Percentiles rank a stretch among this genome's conserved stretches.
These are phyloP conservation scores for Trichoderma hamatum DNA, from an alignment of 2,329 filamentous ascomycete genomes.

Conservation along the genomic window DNA sequence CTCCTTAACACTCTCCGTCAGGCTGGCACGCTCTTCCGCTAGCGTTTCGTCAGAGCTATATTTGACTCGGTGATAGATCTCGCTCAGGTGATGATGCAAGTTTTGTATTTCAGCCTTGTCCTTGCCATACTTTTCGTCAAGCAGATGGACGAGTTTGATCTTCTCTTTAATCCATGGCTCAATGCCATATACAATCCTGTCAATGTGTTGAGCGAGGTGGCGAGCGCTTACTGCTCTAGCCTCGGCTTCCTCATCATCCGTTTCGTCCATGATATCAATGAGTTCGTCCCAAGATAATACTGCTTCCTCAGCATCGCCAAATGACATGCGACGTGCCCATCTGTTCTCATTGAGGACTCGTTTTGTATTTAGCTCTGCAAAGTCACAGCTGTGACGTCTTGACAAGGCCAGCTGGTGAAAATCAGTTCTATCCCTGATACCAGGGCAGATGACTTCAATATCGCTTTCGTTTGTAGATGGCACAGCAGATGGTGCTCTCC, in stretches of 20 bases:
- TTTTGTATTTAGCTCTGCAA: constrained; percentile 37
- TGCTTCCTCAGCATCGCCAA: constrained; percentile 75
- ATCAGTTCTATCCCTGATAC: constrained; percentile 38
- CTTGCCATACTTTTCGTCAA: constrained; percentile 64
- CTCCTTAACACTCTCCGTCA: constrained; percentile 74
- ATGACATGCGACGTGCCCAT: constrained; percentile 74
- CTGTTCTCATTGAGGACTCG: constrained; percentile 56
- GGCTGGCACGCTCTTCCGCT: constrained; percentile 65
- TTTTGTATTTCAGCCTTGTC: constrained; percentile 68
- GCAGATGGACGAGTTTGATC: constrained; percentile 56
- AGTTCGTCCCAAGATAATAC: constrained; percentile 67
- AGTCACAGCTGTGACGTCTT: constrained; percentile 63
- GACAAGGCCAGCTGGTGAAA: constrained; percentile 55
- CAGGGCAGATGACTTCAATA: constrained; percentile 10
- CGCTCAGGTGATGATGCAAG: constrained; percentile 70
- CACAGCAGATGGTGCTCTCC: constrained; percentile 56
- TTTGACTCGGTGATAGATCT: constrained; percentile 69
- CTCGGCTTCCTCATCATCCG: constrained; percentile 36
- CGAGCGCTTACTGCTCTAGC: constrained; percentile 57
- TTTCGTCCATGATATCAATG: constrained; percentile 43
- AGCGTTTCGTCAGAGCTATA: constrained; percentile 70
- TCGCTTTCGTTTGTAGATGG: constrained; percentile 60
- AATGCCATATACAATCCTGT: constrained; percentile 54
- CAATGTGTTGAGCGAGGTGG: constrained; percentile 57
- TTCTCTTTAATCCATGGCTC: constrained; percentile 64